A percentile compares a stretch with the other conserved stretches of the same genome.
phyloP scores from a whole-genome alignment of 164 flowering plant genomes.

The Dillenia suffruticosa region DNA sequence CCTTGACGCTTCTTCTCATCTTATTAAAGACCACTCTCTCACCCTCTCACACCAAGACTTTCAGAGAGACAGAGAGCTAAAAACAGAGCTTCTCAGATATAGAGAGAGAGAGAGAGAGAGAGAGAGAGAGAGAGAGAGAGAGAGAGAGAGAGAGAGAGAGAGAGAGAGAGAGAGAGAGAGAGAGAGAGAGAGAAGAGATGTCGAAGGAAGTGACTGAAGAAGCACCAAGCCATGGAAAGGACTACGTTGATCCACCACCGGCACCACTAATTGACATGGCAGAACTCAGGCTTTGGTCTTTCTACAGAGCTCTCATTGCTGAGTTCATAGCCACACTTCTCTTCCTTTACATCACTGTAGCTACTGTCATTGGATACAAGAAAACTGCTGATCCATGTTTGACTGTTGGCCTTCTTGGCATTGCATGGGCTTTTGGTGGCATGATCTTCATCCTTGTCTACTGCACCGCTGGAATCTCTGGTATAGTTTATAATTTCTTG shows the following conservation, averaged over 20 bases:
- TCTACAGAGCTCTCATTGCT: constrained; percentile 73
- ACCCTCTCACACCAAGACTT: no score
- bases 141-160: no score
- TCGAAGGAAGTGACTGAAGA: constrained; percentile 52
- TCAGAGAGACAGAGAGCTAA: no score
- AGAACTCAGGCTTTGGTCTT: constrained; percentile 68
- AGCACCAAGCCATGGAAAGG: constrained; percentile 35
- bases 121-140: not conserved
- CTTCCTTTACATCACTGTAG: constrained; percentile 66
- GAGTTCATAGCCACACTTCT: constrained; percentile 75
- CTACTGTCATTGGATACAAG: constrained; percentile 68
- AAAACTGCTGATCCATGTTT: constrained; percentile 42
- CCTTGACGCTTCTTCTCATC: no score
- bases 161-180: constrained; percentile 9
- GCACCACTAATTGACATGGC: constrained; percentile 56
- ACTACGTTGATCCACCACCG: constrained; percentile 76
- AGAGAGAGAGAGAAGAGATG: constrained; percentile 18
- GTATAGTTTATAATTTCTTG: constrained; percentile 13
- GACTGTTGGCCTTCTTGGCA: constrained; percentile 69
- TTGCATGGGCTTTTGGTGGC: constrained; percentile 83
- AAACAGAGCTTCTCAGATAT: no score
- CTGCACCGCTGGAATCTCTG: constrained; percentile 83
- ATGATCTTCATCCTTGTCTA: constrained; percentile 71
- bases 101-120: not conserved
- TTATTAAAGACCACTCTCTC: no score